Conservation (phyloP, 208 protist genomes). For the Endotrypanum monterogeii region DNA sequence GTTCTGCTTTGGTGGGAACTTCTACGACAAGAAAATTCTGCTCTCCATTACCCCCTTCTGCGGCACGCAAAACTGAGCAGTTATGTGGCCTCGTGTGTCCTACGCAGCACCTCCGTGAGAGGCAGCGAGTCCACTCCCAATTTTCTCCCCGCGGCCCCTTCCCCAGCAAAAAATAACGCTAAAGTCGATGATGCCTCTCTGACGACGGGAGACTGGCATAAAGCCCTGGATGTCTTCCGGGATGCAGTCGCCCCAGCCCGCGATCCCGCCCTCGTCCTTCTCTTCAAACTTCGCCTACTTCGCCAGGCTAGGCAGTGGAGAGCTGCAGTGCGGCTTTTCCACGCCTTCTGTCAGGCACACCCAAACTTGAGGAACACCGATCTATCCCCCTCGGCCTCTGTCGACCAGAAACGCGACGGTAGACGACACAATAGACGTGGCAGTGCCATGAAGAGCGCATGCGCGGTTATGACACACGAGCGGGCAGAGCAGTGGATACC, state of each 20-base stretch:
- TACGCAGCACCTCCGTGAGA: conserved; percentile 14
- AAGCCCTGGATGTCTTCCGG: conserved; percentile 35
- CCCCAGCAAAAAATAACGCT: not conserved
- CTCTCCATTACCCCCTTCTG: conserved; percentile 26
- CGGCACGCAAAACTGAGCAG: conserved; percentile 59
- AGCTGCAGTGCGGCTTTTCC: conserved; percentile 27
- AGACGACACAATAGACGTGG: not conserved
- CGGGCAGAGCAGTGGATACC: conserved; percentile 30
- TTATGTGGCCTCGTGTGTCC: conserved; percentile 58
- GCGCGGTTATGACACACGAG: conserved; percentile 24
- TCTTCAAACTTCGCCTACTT: conserved; percentile 53
- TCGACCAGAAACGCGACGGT: not conserved
- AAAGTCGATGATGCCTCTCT: not conserved
- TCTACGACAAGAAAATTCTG: conserved; percentile 6
- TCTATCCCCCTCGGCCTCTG: not conserved
- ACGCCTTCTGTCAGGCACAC: not conserved
- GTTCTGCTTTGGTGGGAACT: conserved; percentile 26
- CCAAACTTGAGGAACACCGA: not conserved
- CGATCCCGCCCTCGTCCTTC: conserved; percentile 38
- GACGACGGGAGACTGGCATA: conserved; percentile 11
- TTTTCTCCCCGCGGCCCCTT: not conserved
- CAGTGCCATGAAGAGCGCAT: conserved; percentile 16
- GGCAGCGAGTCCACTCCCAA: not conserved
- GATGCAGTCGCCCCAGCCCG: conserved; percentile 10
- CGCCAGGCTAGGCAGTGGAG: conserved; percentile 30